phyloP scores from a whole-genome alignment of 202 grass and related monocot species.

The Alloteropsis angusta region DNA sequence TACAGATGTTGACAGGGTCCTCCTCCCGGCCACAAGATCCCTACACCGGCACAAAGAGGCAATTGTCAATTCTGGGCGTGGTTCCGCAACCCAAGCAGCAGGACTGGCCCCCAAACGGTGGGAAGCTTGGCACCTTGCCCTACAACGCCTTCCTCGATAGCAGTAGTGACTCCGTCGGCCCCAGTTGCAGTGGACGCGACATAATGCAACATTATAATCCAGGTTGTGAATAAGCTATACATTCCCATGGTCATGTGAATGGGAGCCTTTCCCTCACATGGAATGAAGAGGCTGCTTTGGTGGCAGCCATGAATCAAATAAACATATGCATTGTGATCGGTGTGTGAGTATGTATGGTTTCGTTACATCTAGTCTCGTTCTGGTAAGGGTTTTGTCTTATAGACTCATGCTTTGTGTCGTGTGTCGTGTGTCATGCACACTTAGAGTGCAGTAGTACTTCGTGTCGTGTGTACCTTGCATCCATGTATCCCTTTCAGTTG shows the following conservation, averaged over 20 bases:
- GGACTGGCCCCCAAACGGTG: neutral
- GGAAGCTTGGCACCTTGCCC: too few species aligned
- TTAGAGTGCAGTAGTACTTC: neutral
- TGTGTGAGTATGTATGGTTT: neutral
- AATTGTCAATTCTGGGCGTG: too few species aligned
- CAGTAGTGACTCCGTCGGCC: too few species aligned
- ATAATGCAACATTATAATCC: neutral
- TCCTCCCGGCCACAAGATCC: neutral
- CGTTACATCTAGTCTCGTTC: too few species aligned
- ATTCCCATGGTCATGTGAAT: neutral
- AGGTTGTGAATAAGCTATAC: neutral
- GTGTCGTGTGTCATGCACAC: neutral
- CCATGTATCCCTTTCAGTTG: neutral
- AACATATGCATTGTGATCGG: neutral
- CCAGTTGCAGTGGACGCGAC: too few species aligned
- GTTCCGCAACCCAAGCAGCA: neutral
- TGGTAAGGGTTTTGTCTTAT: too few species aligned
- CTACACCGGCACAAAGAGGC: neutral
- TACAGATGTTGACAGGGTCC: too few species aligned
- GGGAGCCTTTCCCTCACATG: neutral
- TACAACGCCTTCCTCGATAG: neutral
- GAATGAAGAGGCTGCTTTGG: neutral
- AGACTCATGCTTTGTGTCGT: neutral
- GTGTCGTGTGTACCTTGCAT: neutral
- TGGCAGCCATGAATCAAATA: neutral